Evolutionary conservation across 805 yeast species (phyloP), one percentile per base, ranked within the genome.

Genomic region (Yarrowia divulgata): DNA sequence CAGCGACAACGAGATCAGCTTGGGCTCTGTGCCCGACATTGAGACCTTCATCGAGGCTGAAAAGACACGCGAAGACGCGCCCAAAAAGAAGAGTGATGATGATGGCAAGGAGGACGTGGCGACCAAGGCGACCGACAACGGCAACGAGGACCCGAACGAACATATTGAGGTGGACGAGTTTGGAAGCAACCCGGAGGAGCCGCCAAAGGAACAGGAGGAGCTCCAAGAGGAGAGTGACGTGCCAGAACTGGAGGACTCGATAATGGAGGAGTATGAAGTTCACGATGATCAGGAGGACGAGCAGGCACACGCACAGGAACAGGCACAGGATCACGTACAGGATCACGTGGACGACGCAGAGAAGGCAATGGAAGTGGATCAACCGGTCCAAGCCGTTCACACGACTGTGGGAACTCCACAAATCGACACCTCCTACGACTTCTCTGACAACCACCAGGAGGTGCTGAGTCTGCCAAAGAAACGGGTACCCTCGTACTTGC

Each of bases 401-500:
- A 34, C 4, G 16, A 12, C 39, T 2, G 16, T 16, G 14, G 48
- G 3, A 8, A 45, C 66, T 8, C 66, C 66, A 8, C 66, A 57
- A 29, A 43, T 60, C 8, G 66, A 60, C 6, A 60, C 66, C 10
- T 60, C 66, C 0, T 60, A 43, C 19, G 66, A 60, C 52, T 60
- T 60, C 10, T 60, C 66, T 9, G 66, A 60, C 34, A 32, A 40
- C 12, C 40, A 43, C 12, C 40, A 58, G 50, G 66, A 43, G 1
- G 49, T 8, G 34, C 42, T 34, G 52, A 45, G 18, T 45, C 19
- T 60, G 18, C 52, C 66, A 12, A 60, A 60, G 34, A 60, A 60
- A 8, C 68, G 68, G 14, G 68, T 63, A 12, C 68, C 68, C 18
- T 63, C 68, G 16, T 63, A 63, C 10, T 32, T 63, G 29, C 68